Evolutionary conservation across 306 rosid genomes (phyloP).

Genomic region (Malus sylvestris): DNA sequence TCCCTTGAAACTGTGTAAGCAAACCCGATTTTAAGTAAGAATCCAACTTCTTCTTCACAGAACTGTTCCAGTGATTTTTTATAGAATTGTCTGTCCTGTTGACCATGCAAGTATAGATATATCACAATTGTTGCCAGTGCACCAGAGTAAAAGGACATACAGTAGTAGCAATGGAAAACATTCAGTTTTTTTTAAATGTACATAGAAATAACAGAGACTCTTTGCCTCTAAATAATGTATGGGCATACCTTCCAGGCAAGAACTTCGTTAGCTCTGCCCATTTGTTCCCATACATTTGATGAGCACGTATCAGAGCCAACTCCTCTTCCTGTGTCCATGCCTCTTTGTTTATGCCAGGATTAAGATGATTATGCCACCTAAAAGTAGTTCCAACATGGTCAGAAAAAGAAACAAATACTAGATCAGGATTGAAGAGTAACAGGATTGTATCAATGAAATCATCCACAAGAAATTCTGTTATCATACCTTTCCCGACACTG

Average conservation of each 20-base stretch:
- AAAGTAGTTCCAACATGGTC: conserved; percentile 10
- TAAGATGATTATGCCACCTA: conserved; percentile 99
- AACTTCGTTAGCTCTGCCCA: conserved; percentile 96
- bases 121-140: background rate
- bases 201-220: background rate
- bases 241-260: conserved; percentile 85
- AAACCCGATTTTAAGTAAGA: conserved; percentile 92
- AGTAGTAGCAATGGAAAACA: background rate
- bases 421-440: background rate
- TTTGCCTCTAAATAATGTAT: conserved; percentile 1
- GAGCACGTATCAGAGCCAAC: conserved; percentile 86
- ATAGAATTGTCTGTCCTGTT: conserved; percentile 99
- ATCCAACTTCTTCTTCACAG: conserved; percentile 96
- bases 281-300: conserved; percentile 83
- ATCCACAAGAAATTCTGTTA: conserved; percentile 1
- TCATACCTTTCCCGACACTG: conserved; percentile 99
- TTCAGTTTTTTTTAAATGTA: background rate
- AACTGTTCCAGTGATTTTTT: conserved; percentile 99
- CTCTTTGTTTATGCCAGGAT: conserved; percentile 91
- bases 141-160: background rate
- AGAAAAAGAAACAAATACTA: background rate
- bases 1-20: conserved; percentile 53
- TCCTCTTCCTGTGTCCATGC: conserved; percentile 99
- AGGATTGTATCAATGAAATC: background rate
- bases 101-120: conserved; percentile 27